Conservation (phyloP, 2,329 filamentous ascomycete genomes). For the Arachnomyces sp. region DNA sequence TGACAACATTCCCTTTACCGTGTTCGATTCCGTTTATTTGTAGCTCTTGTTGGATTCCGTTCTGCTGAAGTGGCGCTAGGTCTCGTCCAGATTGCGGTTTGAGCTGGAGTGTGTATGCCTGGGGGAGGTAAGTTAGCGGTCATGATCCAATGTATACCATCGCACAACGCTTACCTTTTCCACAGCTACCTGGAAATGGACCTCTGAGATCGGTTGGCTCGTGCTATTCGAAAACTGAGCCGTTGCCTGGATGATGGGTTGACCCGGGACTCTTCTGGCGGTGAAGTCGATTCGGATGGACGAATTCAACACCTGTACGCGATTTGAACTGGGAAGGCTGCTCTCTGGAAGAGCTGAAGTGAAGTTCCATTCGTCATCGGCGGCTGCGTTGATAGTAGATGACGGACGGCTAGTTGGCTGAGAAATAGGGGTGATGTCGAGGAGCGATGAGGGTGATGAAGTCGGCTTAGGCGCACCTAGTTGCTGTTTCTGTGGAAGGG, state of each 20-base stretch:
- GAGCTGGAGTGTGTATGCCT: slow-evolving; percentile 74
- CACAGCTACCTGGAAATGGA: slow-evolving; percentile 88
- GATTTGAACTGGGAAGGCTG: slow-evolving; percentile 52
- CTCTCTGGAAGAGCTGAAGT: slow-evolving; percentile 69
- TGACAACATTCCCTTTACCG: slow-evolving; percentile 68
- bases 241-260: slow-evolving; percentile 56
- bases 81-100: slow-evolving; percentile 76
- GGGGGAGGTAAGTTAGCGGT: slow-evolving; percentile 9
- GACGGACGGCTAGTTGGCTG: slow-evolving; percentile 13
- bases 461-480: slow-evolving; percentile 15
- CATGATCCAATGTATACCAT: slow-evolving; percentile 2
- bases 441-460: slow-evolving; percentile 22
- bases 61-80: slow-evolving; percentile 61
- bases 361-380: slow-evolving; percentile 93
- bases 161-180: slow-evolving; percentile 63
- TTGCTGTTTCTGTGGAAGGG: slow-evolving; percentile 23
- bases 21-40: slow-evolving; percentile 65
- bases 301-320: slow-evolving; percentile 60
- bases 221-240: slow-evolving; percentile 81
- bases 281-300: slow-evolving; percentile 65
- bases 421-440: slow-evolving; percentile 18
- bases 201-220: slow-evolving; percentile 59
- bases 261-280: slow-evolving; percentile 51
- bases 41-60: slow-evolving; percentile 75
- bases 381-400: slow-evolving; percentile 33